Conservation (phyloP, 2,329 filamentous ascomycete genomes). For the Ascochyta koolunga region DNA sequence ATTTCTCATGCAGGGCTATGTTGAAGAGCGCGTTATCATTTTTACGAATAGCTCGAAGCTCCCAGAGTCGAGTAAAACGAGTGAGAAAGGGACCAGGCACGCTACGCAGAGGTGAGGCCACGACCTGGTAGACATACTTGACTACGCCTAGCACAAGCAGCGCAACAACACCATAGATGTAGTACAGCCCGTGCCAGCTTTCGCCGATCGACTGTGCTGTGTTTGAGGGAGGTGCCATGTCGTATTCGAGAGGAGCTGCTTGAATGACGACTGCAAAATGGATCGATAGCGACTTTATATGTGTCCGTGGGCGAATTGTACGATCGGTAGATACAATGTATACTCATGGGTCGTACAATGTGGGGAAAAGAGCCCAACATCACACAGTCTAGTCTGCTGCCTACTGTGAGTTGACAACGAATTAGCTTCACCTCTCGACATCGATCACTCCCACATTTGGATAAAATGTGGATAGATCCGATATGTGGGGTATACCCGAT, state of each 20-base stretch:
- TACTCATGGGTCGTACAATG: not conserved
- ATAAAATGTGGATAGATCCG: no score
- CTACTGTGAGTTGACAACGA: not conserved
- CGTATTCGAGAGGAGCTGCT: no score
- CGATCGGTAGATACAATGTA: not conserved
- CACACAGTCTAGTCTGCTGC: no score
- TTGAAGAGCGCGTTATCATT: slow-evolving; percentile 49
- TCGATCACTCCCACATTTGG: no score
- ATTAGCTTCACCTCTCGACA: not conserved
- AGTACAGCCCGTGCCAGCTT: not conserved
- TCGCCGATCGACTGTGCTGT: not conserved
- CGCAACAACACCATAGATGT: not conserved
- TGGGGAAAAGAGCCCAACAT: not conserved
- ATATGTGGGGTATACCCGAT: no score
- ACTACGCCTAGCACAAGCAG: not conserved
- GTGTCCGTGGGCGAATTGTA: not conserved
- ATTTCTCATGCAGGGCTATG: slow-evolving; percentile 49
- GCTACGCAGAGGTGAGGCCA: slow-evolving; percentile 40
- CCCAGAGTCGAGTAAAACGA: slow-evolving; percentile 55
- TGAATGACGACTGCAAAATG: no score
- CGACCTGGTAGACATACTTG: not conserved
- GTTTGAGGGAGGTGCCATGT: no score
- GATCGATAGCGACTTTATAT: no score
- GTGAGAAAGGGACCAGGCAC: slow-evolving; percentile 56
- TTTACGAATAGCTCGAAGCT: slow-evolving; percentile 45